Evolutionary conservation across 306 rosid species (phyloP), one percentile per base, ranked within the genome.

Genomic region (Chamaecrista fasciculata): DNA sequence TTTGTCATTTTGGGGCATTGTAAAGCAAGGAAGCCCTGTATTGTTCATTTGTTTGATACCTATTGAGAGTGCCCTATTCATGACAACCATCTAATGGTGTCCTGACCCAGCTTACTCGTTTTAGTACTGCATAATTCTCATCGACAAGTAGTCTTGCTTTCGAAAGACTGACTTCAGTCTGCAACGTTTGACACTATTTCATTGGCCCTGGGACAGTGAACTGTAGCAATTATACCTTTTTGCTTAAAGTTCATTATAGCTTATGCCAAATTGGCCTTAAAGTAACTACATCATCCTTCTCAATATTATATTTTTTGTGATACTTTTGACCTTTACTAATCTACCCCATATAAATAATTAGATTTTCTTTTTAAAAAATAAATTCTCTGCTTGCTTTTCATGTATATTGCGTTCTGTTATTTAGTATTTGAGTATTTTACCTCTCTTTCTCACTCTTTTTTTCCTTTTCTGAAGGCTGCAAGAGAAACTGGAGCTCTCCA

Each of bases 401-500:
- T 25, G 34, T 34, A 18, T 63, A 44, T 46, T 53, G 14, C 39
- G 1, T 52, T 78, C 49, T 43, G 29, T 33, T 74, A 66, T 66
- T 56, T 19, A 24, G 42, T 66, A 21, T 24, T 44, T 44, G 33
- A 57, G 12, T n/a, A 4, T 36, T 56, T 48, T 1, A 1, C 4
- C 23, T 14, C 0, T 15, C 6, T 9, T 16, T n/a, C 51, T n/a
- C 20, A 0, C 51, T 0, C 51, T 18, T 21, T 3, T 25, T 58
- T 48, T 28, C 55, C 44, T 62, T 72, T 78, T 75, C 8, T 48
- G 50, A 40, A 95, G 99, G 96, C 99, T 84, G 97, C 99, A 61
- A 91, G 85, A 78, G 99, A 95, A 83, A 95, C 99, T 19, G 99
- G 99, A 53, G 99, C 99, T 67, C 97, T 95, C 59, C 99, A 95